A percentile compares a stretch with the other conserved stretches of the same genome.
phyloP scores from a whole-genome alignment of 2,329 filamentous ascomycete species.

The Teratosphaeria viscida region DNA sequence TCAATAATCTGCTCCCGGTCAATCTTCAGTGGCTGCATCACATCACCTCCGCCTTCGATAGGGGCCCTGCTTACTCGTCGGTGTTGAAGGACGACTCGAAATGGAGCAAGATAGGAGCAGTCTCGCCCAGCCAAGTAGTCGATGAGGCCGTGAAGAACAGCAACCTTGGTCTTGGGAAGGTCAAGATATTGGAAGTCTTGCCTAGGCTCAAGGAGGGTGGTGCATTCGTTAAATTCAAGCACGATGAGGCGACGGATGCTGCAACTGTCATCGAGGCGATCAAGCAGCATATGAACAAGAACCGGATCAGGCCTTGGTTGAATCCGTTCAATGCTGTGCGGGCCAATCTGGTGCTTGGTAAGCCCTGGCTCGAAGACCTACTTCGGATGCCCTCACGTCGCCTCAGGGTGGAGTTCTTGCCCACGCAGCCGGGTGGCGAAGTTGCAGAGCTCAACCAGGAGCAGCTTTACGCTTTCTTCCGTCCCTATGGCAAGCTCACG shows the following conservation, averaged over 20 bases:
- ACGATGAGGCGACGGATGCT: conserved; percentile 37
- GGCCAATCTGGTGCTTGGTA: conserved; percentile 65
- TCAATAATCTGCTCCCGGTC: conserved; percentile 84
- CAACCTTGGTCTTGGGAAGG: conserved; percentile 16
- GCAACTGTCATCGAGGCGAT: conserved; percentile 53
- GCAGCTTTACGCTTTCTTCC: conserved; percentile 73
- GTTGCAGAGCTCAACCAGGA: conserved; percentile 78
- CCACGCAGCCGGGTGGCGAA: conserved; percentile 57
- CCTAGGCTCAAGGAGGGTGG: conserved; percentile 85
- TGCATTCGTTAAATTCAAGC: conserved; percentile 78
- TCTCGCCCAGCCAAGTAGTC: conserved; percentile 47
- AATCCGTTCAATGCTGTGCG: conserved; percentile 66
- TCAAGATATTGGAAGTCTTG: conserved; percentile 71
- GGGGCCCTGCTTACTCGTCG: background rate
- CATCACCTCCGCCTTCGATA: conserved; percentile 38
- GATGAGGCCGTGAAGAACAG: conserved; percentile 28
- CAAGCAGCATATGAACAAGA: conserved; percentile 52
- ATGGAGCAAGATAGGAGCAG: conserved; percentile 29
- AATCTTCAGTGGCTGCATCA: conserved; percentile 55
- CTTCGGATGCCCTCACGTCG: conserved; percentile 68
- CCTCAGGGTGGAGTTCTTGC: conserved; percentile 75
- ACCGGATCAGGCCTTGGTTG: conserved; percentile 79
- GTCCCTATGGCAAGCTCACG: conserved; percentile 78
- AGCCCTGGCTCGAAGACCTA: conserved; percentile 90
- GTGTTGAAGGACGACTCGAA: conserved; percentile 6